phyloP scores from a whole-genome alignment of 306 rosid genomes.

The peach (Prunus persica) region DNA sequence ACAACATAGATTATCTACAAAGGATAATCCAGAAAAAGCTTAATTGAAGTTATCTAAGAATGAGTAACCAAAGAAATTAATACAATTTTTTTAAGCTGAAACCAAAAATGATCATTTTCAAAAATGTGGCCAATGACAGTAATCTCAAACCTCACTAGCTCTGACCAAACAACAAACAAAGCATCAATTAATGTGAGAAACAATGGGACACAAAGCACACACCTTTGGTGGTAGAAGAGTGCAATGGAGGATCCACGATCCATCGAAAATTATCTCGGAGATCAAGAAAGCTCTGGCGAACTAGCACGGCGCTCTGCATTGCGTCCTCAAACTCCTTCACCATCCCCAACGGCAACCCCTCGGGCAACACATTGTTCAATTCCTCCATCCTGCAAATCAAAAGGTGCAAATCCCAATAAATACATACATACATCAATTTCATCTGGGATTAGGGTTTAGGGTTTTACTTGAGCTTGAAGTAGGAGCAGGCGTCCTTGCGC shows the following conservation, averaged over 20 bases:
- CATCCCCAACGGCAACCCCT: conserved; percentile 86
- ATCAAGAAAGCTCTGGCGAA: conserved; percentile 78
- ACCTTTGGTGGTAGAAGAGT: conserved; percentile 56
- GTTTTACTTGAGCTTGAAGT: conserved; percentile 65
- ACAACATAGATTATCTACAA: not conserved
- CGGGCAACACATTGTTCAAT: conserved; percentile 62
- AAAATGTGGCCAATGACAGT: not conserved
- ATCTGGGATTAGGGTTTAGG: not conserved
- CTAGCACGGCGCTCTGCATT: conserved; percentile 60
- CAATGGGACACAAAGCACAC: not conserved
- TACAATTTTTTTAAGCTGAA: not conserved
- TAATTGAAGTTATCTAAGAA: not conserved
- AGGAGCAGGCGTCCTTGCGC: conserved; percentile 46
- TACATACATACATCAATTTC: not conserved
- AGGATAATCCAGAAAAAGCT: not conserved
- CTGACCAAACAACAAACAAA: not conserved
- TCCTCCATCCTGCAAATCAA: conserved; percentile 42
- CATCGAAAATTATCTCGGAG: conserved; percentile 82
- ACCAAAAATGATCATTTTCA: not conserved
- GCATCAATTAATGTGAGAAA: not conserved
- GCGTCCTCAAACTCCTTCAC: conserved; percentile 83
- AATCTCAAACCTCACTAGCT: not conserved
- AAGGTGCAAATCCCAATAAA: conserved; percentile 1
- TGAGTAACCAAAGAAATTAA: not conserved
- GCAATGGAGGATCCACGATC: conserved; percentile 67